Evolutionary conservation across 116 monocot genomes (phyloP), one percentile per base, ranked within the genome.

Genomic region (Trichopus zeylanicus): DNA sequence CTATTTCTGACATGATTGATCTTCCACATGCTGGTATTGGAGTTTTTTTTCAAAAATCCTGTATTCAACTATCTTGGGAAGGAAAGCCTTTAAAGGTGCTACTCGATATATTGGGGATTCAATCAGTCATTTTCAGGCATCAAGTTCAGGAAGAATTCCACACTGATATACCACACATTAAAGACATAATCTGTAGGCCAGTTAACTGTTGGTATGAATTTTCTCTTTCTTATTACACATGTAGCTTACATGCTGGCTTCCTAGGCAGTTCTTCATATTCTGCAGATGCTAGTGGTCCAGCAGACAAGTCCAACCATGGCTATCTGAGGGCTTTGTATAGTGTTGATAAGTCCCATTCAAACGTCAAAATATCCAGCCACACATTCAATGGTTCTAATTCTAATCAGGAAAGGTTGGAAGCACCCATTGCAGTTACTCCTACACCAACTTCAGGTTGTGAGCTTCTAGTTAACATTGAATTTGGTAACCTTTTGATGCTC

Each of bases 401-500:
- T 61, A 37, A 16, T n/a, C 35, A 24, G 28, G 46, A 62, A 55
- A 16, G 18, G 29, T 53, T 28, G 60, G 23, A 66, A 63, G 57
- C 46, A 6, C 39, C 60, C 64, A 30, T 26, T 5, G 34, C 29
- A 56, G 46, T 25, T 48, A 65, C 30, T 52, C 12, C 20, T 18
- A 53, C 27, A 61, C 33, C 27, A 60, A 15, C 22, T 60, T 66
- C 69, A 52, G 67, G 27, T 27, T 67, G 39, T 56, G 75, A 53
- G 30, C 19, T 83, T 57, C n/a, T 69, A 35, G 19, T 77, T 65
- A 60, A 63, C 6, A 59, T 82, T 42, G 63, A 56, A 56, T 18
- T 88, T 71, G 69, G 76, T 29, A 70, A 79, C 34, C 30, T 79
- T 53, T 62, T 68, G 62, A 27, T 87, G 54, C 70, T 62, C 6